Conservation (phyloP, 306 rosid genomes). For the Rubus parviflorus region DNA sequence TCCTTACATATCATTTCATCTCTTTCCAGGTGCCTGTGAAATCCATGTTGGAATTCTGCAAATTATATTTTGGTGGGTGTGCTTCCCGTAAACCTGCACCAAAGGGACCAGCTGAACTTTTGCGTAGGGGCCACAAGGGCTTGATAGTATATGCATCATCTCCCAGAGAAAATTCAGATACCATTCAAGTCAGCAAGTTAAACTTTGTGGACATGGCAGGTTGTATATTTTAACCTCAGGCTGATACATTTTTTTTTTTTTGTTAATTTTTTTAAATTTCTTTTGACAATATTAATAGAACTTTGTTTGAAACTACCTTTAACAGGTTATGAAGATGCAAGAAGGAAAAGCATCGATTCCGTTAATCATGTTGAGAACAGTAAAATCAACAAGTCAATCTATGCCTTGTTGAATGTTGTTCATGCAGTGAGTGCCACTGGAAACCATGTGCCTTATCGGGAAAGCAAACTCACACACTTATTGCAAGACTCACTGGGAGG, state of each 20-base stretch:
- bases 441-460: constrained; percentile 74
- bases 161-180: constrained; percentile 23
- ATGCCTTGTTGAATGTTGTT: constrained; percentile 66
- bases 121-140: constrained; percentile 66
- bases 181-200: constrained; percentile 52
- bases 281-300: not conserved
- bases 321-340: constrained; percentile 77
- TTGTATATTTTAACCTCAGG: constrained; percentile 25
- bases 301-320: constrained; percentile 12
- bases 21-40: constrained; percentile 59
- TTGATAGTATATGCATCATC: constrained; percentile 58
- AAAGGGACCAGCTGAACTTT: constrained; percentile 47
- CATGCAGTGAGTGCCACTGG: constrained; percentile 59
- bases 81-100: constrained; percentile 45
- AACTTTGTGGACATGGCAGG: constrained; percentile 92
- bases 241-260: not conserved
- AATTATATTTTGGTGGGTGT: constrained; percentile 42
- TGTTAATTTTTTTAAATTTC: not conserved
- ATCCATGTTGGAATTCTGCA: constrained; percentile 61
- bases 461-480: constrained; percentile 85
- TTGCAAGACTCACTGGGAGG: constrained; percentile 82
- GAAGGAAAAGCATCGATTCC: constrained; percentile 54
- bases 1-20: constrained; percentile 1
- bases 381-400: constrained; percentile 67
- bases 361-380: constrained; percentile 46